Conservation (phyloP, 2,329 filamentous ascomycete genomes). For the Nemania sp. region DNA sequence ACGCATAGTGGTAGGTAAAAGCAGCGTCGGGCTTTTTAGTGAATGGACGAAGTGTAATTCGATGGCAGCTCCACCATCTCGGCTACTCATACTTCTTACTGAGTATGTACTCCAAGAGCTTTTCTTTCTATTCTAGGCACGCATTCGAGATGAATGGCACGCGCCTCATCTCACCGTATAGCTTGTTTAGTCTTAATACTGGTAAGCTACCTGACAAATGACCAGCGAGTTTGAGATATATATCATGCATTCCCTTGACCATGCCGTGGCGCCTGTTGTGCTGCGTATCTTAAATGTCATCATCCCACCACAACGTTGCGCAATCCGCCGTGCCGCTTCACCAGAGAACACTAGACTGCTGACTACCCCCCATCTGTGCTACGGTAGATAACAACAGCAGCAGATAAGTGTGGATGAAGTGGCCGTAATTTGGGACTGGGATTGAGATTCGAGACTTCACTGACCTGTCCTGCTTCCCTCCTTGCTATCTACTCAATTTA, state of each 20-base stretch:
- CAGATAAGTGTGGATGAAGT: not conserved
- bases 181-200: constrained; percentile 1
- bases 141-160: not conserved
- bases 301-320: constrained; percentile 15
- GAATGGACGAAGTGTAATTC: no score
- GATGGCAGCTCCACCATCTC: no score
- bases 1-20: no score
- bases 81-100: no score
- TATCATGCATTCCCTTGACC: constrained; percentile 3
- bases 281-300: constrained; percentile 11
- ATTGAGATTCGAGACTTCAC: not conserved
- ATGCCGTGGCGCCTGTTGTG: not conserved
- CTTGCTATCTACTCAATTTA: not conserved
- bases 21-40: no score
- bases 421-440: not conserved
- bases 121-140: not conserved
- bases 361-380: not conserved
- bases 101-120: no score
- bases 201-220: constrained; percentile 10
- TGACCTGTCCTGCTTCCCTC: not conserved
- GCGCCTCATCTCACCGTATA: not conserved
- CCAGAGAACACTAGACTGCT: no score
- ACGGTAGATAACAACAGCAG: constrained; percentile 4
- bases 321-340: constrained; percentile 14
- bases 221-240: not conserved